Percentiles rank a stretch among this genome's conserved stretches.
phyloP scores from a whole-genome alignment of 345 rosid species.

The Syzygium jambos region DNA sequence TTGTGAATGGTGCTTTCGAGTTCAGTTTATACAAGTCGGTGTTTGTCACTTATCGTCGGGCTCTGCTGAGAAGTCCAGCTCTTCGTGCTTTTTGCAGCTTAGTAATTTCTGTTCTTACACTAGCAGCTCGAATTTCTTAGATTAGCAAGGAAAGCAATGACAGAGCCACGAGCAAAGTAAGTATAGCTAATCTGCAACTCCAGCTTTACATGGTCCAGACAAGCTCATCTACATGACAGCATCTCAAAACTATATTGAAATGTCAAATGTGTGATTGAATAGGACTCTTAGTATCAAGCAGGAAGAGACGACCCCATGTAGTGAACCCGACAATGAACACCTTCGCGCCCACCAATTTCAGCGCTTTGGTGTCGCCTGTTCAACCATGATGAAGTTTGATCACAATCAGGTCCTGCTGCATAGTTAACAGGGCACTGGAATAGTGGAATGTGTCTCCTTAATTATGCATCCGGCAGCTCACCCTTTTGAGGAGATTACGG shows the following conservation, averaged over 20 bases:
- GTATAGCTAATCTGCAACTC: not conserved
- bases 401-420: not conserved
- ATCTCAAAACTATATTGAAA: not conserved
- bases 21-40: not conserved
- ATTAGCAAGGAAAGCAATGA: no score
- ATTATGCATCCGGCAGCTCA: not conserved
- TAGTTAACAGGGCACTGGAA: not conserved
- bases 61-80: conserved; percentile 67
- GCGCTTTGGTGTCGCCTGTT: not conserved
- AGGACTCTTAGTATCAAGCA: not conserved
- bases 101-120: not conserved
- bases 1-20: not conserved
- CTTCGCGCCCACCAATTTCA: not conserved
- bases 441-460: not conserved
- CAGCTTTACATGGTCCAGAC: not conserved
- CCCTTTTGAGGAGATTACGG: not conserved
- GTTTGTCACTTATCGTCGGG: conserved; percentile 22
- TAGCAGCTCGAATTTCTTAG: no score
- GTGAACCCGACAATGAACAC: not conserved
- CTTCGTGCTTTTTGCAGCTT: conserved; percentile 66
- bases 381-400: not conserved
- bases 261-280: not conserved
- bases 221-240: not conserved
- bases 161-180: not conserved
- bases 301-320: not conserved